Conservation (phyloP, 2,329 filamentous ascomycete species). For the Diaporthe eres region DNA sequence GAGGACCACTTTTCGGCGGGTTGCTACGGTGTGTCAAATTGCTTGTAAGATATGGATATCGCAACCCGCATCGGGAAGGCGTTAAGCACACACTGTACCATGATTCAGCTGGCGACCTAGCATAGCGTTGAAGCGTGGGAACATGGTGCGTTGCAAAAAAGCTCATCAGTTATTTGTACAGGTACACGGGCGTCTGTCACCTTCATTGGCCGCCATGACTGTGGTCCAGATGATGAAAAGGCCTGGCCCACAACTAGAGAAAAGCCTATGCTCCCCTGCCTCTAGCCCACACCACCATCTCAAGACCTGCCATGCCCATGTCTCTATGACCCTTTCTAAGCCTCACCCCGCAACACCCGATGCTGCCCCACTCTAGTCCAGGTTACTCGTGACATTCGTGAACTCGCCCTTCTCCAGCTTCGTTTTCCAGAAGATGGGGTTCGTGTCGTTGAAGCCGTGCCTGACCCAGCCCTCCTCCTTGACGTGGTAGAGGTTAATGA, state of each 20-base stretch:
- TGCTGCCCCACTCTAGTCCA: constrained; percentile 64
- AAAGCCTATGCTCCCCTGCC: neutral
- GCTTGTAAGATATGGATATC: constrained; percentile 19
- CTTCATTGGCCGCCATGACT: constrained; percentile 9
- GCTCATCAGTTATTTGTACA: constrained; percentile 43
- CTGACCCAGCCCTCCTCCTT: constrained; percentile 99
- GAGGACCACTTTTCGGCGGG: neutral
- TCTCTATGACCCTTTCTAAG: constrained; percentile 1
- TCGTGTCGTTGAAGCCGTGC: constrained; percentile 98
- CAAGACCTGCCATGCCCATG: constrained; percentile 6
- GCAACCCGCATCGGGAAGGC: constrained; percentile 1
- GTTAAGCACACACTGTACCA: neutral
- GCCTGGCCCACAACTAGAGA: neutral
- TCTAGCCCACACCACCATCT: neutral
- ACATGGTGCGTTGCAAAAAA: neutral
- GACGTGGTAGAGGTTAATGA: constrained; percentile 98
- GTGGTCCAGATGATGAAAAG: neutral
- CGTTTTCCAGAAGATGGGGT: constrained; percentile 99
- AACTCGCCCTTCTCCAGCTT: constrained; percentile 99
- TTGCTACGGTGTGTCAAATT: neutral
- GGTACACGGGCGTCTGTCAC: constrained; percentile 44
- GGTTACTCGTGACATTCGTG: constrained; percentile 87
- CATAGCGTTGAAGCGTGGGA: neutral
- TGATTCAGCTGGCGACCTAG: neutral
- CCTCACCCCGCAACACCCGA: neutral